Evolutionary conservation across 2,329 filamentous ascomycete species (phyloP).

Genomic region (Pseudogymnoascus sp.): DNA sequence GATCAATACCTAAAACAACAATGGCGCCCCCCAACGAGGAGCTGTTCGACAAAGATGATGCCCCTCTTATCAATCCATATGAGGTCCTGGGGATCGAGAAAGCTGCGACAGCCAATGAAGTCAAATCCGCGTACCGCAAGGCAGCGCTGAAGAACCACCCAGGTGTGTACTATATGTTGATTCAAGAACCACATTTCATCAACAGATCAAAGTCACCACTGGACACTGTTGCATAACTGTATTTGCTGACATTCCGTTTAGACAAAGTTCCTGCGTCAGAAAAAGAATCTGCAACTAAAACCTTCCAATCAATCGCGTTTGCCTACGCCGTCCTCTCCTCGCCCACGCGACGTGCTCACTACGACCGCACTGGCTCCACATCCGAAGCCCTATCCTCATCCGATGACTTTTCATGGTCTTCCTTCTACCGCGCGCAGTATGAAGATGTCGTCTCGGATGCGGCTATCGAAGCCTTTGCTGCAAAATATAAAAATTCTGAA

Average conservation of each 20-base stretch:
- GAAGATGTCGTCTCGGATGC: slow-evolving; percentile 65
- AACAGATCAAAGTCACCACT: not conserved
- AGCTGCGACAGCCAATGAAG: slow-evolving; percentile 64
- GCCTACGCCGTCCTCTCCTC: slow-evolving; percentile 92
- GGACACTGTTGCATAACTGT: not conserved
- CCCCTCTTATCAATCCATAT: slow-evolving; percentile 60
- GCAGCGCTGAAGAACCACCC: slow-evolving; percentile 81
- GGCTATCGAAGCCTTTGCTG: slow-evolving; percentile 66
- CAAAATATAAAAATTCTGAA: slow-evolving; percentile 73
- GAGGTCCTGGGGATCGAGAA: slow-evolving; percentile 64
- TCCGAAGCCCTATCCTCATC: slow-evolving; percentile 65
- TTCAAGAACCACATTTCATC: not conserved
- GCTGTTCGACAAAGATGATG: slow-evolving; percentile 20
- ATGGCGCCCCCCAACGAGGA: slow-evolving; percentile 16
- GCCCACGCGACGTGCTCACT: slow-evolving; percentile 68
- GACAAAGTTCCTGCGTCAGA: slow-evolving; percentile 68
- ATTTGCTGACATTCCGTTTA: slow-evolving; percentile 26
- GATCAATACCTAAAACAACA: not conserved
- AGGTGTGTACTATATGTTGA: slow-evolving; percentile 41
- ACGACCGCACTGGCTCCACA: slow-evolving; percentile 85
- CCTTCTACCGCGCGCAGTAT: slow-evolving; percentile 82
- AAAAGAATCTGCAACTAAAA: slow-evolving; percentile 65
- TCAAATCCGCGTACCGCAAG: slow-evolving; percentile 89
- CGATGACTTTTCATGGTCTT: slow-evolving; percentile 76
- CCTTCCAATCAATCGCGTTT: slow-evolving; percentile 86